Percentiles rank a stretch among this genome's conserved stretches.
phyloP scores from a whole-genome alignment of 2,329 filamentous ascomycete species.

The Nemania sp. region DNA sequence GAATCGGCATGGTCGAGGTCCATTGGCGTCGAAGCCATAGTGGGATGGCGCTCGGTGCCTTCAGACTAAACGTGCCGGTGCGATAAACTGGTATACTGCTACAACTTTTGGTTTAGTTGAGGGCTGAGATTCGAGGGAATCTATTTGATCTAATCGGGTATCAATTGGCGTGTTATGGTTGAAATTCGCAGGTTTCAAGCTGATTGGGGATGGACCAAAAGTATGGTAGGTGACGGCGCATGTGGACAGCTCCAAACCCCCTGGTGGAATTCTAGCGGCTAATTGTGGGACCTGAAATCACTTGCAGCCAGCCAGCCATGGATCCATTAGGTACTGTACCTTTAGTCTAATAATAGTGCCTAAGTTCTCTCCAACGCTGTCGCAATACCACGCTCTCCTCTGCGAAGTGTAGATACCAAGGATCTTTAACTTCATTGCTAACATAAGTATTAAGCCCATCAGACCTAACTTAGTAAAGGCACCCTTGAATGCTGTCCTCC shows the following conservation, averaged over 20 bases:
- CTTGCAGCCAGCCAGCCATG: background rate
- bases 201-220: background rate
- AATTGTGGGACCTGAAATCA: slow-evolving; percentile 14
- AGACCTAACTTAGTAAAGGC: background rate
- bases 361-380: too few relatives aligned
- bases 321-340: too few relatives aligned
- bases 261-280: slow-evolving; percentile 17
- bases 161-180: slow-evolving; percentile 5
- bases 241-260: background rate
- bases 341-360: too few relatives aligned
- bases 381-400: too few relatives aligned
- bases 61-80: background rate
- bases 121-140: too few relatives aligned
- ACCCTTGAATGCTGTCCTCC: slow-evolving; percentile 1
- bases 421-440: background rate
- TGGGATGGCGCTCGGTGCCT: background rate
- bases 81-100: background rate
- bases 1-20: slow-evolving; percentile 54
- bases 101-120: background rate
- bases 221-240: background rate
- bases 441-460: slow-evolving; percentile 6
- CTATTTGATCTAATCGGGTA: background rate
- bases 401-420: too few relatives aligned
- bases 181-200: slow-evolving; percentile 3
- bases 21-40: slow-evolving; percentile 60